Evolutionary conservation across 1,284 basidiomycete species (phyloP).

Genomic region (Clitocybe nebularis): DNA sequence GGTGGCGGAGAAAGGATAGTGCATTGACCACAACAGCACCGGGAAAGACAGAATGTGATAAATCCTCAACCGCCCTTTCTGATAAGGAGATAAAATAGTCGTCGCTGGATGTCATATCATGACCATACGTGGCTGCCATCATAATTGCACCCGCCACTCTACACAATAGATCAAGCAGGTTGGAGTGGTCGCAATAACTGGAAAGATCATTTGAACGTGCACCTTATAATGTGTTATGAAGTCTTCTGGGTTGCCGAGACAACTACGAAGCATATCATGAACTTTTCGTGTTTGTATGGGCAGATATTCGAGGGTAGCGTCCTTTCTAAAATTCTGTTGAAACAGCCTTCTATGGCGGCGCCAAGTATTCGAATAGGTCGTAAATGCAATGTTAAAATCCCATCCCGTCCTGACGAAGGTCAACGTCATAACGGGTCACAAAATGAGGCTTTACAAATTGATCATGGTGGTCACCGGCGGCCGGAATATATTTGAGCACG

Average conservation of each 20-base stretch:
- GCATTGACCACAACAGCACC: conserved; percentile 18
- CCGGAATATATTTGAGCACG: conserved; percentile 34
- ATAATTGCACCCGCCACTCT: conserved; percentile 10
- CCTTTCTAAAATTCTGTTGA: conserved; percentile 29
- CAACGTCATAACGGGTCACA: no score
- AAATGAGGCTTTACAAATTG: no score
- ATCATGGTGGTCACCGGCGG: conserved; percentile 31
- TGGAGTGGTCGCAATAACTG: no score
- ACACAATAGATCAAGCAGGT: not conserved
- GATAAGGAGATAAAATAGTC: conserved; percentile 19
- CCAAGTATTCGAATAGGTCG: conserved; percentile 39
- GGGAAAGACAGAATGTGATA: conserved; percentile 14
- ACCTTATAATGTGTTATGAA: conserved; percentile 21
- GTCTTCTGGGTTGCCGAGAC: conserved; percentile 27
- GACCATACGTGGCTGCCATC: conserved; percentile 13
- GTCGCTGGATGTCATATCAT: conserved; percentile 6
- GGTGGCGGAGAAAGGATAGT: conserved; percentile 17
- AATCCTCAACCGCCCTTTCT: conserved; percentile 7
- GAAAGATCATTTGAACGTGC: not conserved
- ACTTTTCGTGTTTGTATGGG: conserved; percentile 28
- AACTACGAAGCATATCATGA: conserved; percentile 26
- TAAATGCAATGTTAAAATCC: conserved; percentile 29
- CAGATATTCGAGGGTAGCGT: conserved; percentile 20
- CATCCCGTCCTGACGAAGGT: conserved; percentile 29
- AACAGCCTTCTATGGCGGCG: conserved; percentile 32